Evolutionary conservation across 106 monocot species (phyloP), one percentile per base, ranked within the genome.

Genomic region (Platanthera zijinensis): DNA sequence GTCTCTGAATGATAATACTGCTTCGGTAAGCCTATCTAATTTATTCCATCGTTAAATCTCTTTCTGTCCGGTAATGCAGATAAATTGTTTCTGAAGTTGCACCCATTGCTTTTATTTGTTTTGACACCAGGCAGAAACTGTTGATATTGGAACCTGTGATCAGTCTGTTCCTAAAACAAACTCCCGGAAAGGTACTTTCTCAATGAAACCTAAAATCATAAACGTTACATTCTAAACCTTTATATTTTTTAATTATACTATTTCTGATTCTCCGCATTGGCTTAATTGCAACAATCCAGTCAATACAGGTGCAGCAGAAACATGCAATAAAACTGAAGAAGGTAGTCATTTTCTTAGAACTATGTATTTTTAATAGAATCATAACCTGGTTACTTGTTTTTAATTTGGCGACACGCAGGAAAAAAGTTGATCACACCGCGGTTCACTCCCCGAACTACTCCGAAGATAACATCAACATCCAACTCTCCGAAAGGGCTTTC

Each of bases 1-100:
- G 76, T 94, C 97, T 69, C 78, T 99, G 78, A 94, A 82, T 82
- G 97, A 99, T 76, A 94, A 94, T 51, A 89, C 85, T 71, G 61
- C 79, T 50, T 80, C 84, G 70, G 95, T 95, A 83, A 88, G 90
- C 73, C 81, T 32, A 45, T 22, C 19, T 22, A 51, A 11, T 77
- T 71, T n/a, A 48, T 32, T 67, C 6, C 18, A 46, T 53, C 1
- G 13, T 17, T 68, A n/a, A 30, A 62, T 17, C 3, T 69, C 52
- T 48, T 11, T 63, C 18, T 54, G 51, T 28, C 46, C 47, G 32
- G n/a, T 32, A 19, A 30, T 39, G 39, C 39, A 57, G 19, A 69
- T 15, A 18, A 51, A 4, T 4, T 21, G 13, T 75, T 39, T 10
- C 18, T 67, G 46, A 52, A 52, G 22, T 7, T 66, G 0, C 25